Conservation (phyloP, 306 rosid genomes). For the Oxytropis ochrocephala region DNA sequence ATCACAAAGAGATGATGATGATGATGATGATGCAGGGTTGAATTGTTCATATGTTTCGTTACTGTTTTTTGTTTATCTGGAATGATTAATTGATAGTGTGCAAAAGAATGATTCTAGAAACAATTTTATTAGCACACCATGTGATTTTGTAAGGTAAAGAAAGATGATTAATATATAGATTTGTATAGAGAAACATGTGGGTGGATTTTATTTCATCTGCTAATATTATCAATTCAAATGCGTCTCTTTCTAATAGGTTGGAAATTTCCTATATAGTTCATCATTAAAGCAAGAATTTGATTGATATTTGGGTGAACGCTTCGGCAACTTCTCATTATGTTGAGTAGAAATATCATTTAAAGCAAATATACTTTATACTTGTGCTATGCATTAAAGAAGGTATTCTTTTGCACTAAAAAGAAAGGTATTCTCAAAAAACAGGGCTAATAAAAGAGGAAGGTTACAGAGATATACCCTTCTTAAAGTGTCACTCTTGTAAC, state of each 20-base stretch:
- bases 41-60: not conserved
- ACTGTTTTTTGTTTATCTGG: slow-evolving; percentile 11
- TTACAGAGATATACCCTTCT: slow-evolving; percentile 75
- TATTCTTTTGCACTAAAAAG: slow-evolving; percentile 5
- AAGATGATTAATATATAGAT: not conserved
- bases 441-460: not conserved
- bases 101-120: not conserved
- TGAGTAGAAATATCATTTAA: no score
- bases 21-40: slow-evolving; percentile 33
- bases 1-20: slow-evolving; percentile 50
- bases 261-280: not conserved
- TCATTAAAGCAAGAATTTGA: no score
- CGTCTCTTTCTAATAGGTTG: not conserved
- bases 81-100: slow-evolving; percentile 4
- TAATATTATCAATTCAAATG: not conserved
- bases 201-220: no score
- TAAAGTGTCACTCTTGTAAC: slow-evolving; percentile 61
- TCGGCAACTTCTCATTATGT: no score
- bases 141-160: not conserved
- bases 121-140: not conserved
- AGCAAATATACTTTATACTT: slow-evolving; percentile 5
- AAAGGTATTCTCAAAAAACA: not conserved
- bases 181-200: not conserved
- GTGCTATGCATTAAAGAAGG: not conserved
- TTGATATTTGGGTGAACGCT: no score